phyloP scores from a whole-genome alignment of 768 basidiomycete species.

The Strobilomyces dryophilus region DNA sequence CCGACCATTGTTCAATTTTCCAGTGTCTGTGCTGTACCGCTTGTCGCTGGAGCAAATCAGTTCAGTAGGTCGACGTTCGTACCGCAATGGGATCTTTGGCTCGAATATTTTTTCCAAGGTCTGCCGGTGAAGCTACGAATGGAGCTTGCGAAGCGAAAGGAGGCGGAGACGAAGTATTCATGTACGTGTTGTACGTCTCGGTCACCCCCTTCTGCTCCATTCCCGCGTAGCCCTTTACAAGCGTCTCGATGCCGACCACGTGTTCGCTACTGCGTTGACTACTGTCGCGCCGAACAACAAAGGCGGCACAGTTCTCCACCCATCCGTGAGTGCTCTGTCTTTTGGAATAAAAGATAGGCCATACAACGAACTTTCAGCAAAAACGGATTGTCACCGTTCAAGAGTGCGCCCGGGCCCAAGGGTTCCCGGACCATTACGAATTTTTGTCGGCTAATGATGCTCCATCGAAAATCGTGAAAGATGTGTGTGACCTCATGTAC shows the following conservation, averaged over 20 bases:
- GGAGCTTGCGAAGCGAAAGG: conserved; percentile 29
- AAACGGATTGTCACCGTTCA: conserved; percentile 62
- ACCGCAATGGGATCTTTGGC: not conserved
- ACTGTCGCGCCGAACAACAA: conserved; percentile 49
- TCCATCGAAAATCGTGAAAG: conserved; percentile 36
- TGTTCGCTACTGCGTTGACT: conserved; percentile 67
- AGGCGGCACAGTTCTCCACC: conserved; percentile 41
- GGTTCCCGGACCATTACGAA: conserved; percentile 69
- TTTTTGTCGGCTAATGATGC: conserved; percentile 47
- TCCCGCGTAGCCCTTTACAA: conserved; percentile 46
- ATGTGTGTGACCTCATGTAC: conserved; percentile 41
- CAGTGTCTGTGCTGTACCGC: conserved; percentile 54
- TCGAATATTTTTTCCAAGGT: conserved; percentile 27
- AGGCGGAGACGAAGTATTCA: conserved; percentile 24
- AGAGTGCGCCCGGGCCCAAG: conserved; percentile 72
- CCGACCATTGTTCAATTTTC: not conserved
- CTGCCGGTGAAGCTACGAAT: conserved; percentile 40
- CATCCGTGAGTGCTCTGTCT: conserved; percentile 32
- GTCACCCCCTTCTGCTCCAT: conserved; percentile 4
- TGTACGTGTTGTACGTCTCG: conserved; percentile 16
- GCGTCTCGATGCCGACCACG: conserved; percentile 46
- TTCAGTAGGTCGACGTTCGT: conserved; percentile 34
- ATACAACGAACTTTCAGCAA: conserved; percentile 45
- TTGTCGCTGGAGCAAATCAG: conserved; percentile 49
- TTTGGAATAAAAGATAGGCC: not conserved